A percentile compares a stretch with the other conserved stretches of the same genome.
These are phyloP conservation scores for Aspergillus haitiensis DNA, from an alignment of 495 filamentous ascomycete species.

Conservation along the genomic window DNA sequence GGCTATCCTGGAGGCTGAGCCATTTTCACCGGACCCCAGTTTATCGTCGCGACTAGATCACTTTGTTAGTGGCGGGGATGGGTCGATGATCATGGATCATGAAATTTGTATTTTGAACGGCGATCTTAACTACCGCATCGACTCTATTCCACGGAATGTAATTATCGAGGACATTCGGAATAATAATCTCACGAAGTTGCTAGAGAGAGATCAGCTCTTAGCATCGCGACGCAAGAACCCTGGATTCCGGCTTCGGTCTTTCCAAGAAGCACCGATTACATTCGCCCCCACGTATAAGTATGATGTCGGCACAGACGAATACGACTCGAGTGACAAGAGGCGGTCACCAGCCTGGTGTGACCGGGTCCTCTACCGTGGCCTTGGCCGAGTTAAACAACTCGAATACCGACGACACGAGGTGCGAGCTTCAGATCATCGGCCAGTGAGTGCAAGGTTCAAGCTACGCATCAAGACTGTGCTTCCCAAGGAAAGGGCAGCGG, in stretches of 20 bases:
- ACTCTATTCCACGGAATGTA: constrained; percentile 89
- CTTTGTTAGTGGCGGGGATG: constrained; percentile 88
- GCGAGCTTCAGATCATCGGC: constrained; percentile 85
- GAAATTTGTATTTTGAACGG: constrained; percentile 95
- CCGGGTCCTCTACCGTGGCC: constrained; percentile 80
- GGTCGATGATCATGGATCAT: constrained; percentile 93
- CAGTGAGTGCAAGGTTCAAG: constrained; percentile 81
- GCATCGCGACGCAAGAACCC: constrained; percentile 84
- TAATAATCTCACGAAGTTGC: constrained; percentile 81
- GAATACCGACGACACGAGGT: constrained; percentile 90
- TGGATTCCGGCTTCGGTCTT: constrained; percentile 80
- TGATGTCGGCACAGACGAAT: constrained; percentile 90
- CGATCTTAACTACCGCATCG: constrained; percentile 97
- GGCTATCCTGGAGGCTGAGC: constrained; percentile 76
- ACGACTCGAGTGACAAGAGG: constrained; percentile 93
- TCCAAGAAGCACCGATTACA: constrained; percentile 80
- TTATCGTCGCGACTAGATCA: constrained; percentile 63
- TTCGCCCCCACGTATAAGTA: constrained; percentile 99
- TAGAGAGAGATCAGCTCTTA: constrained; percentile 91
- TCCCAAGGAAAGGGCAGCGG: constrained; percentile 58
- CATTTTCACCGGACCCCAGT: constrained; percentile 67
- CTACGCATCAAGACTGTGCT: constrained; percentile 79
- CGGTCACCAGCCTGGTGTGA: constrained; percentile 98
- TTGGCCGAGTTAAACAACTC: constrained; percentile 79
- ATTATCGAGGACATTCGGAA: constrained; percentile 79